A percentile compares a stretch with the other conserved stretches of the same genome.
phyloP scores from a whole-genome alignment of 352 stramenopile species.

The Phytophthora crassamura region DNA sequence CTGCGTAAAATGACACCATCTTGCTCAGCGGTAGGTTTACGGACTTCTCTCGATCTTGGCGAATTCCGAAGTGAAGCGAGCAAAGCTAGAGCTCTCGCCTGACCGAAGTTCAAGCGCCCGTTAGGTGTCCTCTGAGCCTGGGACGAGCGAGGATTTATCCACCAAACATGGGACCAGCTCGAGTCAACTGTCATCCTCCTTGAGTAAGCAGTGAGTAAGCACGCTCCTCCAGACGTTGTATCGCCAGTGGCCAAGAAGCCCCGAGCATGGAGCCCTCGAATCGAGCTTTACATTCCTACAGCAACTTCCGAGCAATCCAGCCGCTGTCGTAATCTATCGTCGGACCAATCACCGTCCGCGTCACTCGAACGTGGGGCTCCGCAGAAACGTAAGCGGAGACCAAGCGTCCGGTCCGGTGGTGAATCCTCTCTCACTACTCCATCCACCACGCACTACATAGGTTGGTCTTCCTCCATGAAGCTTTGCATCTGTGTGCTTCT shows the following conservation, averaged over 20 bases:
- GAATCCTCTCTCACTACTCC: constrained; percentile 8
- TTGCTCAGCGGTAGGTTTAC: neutral
- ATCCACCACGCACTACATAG: constrained; percentile 14
- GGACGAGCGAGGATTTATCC: too few species aligned
- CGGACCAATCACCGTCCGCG: constrained; percentile 5
- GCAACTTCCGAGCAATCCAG: neutral
- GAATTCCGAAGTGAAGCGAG: neutral
- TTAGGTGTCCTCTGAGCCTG: too few species aligned
- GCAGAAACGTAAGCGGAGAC: constrained; percentile 5
- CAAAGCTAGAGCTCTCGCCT: neutral
- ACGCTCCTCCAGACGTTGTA: too few species aligned
- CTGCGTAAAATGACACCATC: constrained; percentile 20
- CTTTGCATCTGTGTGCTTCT: constrained; percentile 4
- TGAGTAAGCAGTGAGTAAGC: too few species aligned
- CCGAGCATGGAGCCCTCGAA: too few species aligned
- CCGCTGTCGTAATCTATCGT: neutral
- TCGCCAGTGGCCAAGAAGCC: too few species aligned
- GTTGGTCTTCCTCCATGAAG: constrained; percentile 21
- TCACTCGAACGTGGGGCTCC: neutral
- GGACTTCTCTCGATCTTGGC: neutral
- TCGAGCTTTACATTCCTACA: too few species aligned
- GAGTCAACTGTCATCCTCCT: too few species aligned
- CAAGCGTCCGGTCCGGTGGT: constrained; percentile 1
- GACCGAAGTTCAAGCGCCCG: too few species aligned
- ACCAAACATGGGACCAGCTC: too few species aligned